Evolutionary conservation across 1,284 basidiomycete genomes (phyloP), one percentile per base, ranked within the genome.

Genomic region (Apiotrichum sp.): DNA sequence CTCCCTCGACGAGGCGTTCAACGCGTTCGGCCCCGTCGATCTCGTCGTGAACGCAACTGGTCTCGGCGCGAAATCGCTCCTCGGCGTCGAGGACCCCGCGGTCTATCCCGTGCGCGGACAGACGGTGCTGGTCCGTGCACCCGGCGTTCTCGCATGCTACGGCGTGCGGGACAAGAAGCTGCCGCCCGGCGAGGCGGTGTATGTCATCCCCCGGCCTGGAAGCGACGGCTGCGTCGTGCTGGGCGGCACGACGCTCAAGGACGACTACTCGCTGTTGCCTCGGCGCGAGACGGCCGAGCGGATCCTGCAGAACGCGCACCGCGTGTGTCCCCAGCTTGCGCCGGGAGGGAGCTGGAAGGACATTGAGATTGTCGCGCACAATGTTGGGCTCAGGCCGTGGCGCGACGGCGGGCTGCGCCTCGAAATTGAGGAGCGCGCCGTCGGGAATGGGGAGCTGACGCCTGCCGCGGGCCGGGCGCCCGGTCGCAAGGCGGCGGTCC

Each of bases 41-140:
- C 48, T 80, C 6, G 69, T 80, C 7, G 70, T 81, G 47, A 80
- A 81, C 53, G 78, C 78, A 1, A 78, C 77, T 0, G 80, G 78
- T 4, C 61, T 69, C 3, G 87, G 87, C 10, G 83, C 88, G 9
- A 79, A 83, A 10, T 82, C 82, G 14, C 78, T 93, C 10, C 82
- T 87, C n/a, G 90, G 89, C 4, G 84, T 93, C 3, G 83, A 89
- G 62, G 87, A 91, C 68, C 78, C 79, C 52, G 74, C 77, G n/a
- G 80, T 92, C 29, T 84, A 84, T 68, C 91, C 92, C 0, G 82
- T 92, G 52, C 81, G 89, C 43, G 93, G 93, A 0, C 93, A 96
- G 75, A 93, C 89, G 0, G 83, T 92, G 8, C 75, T 90, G 32
- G 78, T 90, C 11, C 76, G 82, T 52, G 87, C 89, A 0, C 89